Percentiles rank a stretch among this genome's conserved stretches.
These are phyloP conservation scores for Cutaneotrichosporon sp. DNA, from an alignment of 1,284 basidiomycete genomes.

Conservation along the genomic window DNA sequence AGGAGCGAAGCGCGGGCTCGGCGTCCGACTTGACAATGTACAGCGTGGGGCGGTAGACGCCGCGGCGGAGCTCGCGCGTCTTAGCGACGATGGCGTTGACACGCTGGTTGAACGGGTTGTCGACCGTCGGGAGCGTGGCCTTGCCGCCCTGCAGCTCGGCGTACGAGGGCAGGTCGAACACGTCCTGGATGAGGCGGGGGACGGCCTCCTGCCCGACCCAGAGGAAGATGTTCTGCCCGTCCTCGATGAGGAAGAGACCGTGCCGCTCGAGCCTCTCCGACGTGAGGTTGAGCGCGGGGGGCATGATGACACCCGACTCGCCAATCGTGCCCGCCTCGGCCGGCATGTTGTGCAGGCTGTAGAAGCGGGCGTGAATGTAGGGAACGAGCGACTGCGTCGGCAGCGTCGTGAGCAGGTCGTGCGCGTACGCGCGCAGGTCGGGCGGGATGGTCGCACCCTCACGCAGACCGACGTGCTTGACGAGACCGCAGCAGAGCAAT, in stretches of 20 bases:
- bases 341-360: constrained; percentile 93
- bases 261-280: constrained; percentile 93
- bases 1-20: constrained; percentile 86
- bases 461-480: constrained; percentile 94
- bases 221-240: constrained; percentile 96
- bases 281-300: constrained; percentile 77
- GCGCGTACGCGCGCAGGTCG: constrained; percentile 93
- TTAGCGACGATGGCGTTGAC: constrained; percentile 92
- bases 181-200: constrained; percentile 88
- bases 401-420: constrained; percentile 85
- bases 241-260: constrained; percentile 95
- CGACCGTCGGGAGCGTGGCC: constrained; percentile 81
- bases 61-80: constrained; percentile 74
- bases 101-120: constrained; percentile 90
- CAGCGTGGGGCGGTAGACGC: constrained; percentile 90
- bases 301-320: constrained; percentile 45
- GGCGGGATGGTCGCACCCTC: constrained; percentile 96
- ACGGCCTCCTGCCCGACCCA: constrained; percentile 98
- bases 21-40: constrained; percentile 99
- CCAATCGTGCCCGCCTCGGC: constrained; percentile 51
- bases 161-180: constrained; percentile 88
- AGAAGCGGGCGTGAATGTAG: constrained; percentile 93
- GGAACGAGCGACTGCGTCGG: constrained; percentile 89
- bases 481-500: constrained; percentile 79
- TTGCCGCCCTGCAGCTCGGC: constrained; percentile 89